A percentile compares a stretch with the other conserved stretches of the same genome.
These are phyloP conservation scores for Alternaria gaisen DNA, from an alignment of 2,329 filamentous ascomycete genomes.

Conservation along the genomic window DNA sequence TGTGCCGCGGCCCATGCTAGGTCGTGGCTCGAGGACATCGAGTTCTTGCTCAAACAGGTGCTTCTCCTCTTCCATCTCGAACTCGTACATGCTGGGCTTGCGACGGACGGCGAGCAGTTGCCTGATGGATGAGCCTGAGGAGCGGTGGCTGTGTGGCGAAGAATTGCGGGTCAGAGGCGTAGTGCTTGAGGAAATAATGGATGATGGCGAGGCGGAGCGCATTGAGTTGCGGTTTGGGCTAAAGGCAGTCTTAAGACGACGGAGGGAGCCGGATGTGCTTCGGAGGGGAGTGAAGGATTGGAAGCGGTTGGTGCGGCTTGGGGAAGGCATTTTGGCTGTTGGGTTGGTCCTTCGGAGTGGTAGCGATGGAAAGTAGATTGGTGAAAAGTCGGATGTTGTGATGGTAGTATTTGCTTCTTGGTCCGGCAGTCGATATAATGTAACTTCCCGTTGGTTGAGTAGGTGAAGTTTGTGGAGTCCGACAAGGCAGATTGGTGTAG, in stretches of 20 bases:
- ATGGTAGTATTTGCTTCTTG: constrained; percentile 11
- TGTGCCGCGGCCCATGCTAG: constrained; percentile 17
- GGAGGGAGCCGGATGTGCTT: constrained; percentile 39
- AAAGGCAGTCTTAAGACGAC: constrained; percentile 48
- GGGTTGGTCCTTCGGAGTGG: constrained; percentile 7
- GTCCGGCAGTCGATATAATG: constrained; percentile 1
- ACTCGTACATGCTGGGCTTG: constrained; percentile 45
- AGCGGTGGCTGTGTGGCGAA: constrained; percentile 40
- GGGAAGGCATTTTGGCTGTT: constrained; percentile 38
- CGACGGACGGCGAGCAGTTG: constrained; percentile 44
- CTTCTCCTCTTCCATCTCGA: constrained; percentile 49
- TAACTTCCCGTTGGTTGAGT: constrained; percentile 2
- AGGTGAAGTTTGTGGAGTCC: constrained; percentile 1
- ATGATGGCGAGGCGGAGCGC: constrained; percentile 38
- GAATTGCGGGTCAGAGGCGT: constrained; percentile 44
- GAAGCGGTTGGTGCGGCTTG: constrained; percentile 51
- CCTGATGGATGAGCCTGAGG: constrained; percentile 38
- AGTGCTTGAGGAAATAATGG: constrained; percentile 33
- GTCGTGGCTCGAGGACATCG: constrained; percentile 47
- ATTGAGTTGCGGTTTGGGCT: constrained; percentile 39
- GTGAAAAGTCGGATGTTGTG: constrained; percentile 1
- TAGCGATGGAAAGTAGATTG: not conserved
- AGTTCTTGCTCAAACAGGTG: constrained; percentile 41
- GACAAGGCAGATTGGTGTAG: not conserved
- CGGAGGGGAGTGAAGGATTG: constrained; percentile 48